Evolutionary conservation across 108 stramenopile species (phyloP).

Genomic region (Conticribra weissflogii): DNA sequence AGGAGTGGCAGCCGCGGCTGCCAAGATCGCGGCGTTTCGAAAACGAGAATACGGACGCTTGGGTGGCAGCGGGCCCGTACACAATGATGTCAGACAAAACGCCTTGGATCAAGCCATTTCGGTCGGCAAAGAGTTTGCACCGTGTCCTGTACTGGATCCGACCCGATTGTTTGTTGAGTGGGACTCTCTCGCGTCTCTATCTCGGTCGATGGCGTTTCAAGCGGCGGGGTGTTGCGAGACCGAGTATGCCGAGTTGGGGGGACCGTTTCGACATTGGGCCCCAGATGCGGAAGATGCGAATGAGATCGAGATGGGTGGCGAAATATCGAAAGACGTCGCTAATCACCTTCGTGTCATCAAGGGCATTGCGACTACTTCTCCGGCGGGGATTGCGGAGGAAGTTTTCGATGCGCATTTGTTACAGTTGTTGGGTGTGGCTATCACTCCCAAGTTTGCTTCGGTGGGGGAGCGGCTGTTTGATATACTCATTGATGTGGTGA

Average conservation of each 20-base stretch:
- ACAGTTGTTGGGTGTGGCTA: conserved; percentile 45
- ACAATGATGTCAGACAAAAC: no score
- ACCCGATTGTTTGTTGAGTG: conserved; percentile 18
- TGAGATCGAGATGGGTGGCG: background rate
- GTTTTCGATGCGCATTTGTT: conserved; percentile 50
- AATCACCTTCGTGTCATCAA: conserved; percentile 27
- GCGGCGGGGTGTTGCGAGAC: conserved; percentile 45
- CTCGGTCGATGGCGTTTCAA: conserved; percentile 37
- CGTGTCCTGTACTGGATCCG: conserved; percentile 28
- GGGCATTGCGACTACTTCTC: conserved; percentile 29
- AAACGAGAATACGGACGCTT: no score
- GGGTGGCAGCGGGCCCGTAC: no score
- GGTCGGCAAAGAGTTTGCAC: conserved; percentile 14
- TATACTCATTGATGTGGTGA: conserved; percentile 43
- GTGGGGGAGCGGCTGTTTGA: conserved; percentile 40
- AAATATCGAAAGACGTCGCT: conserved; percentile 12
- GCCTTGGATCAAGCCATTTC: no score
- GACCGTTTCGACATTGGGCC: conserved; percentile 19
- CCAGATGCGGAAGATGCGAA: background rate
- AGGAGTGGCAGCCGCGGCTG: background rate
- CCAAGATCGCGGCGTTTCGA: conserved; percentile 6
- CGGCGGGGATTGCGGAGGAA: conserved; percentile 21
- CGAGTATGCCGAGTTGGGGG: conserved; percentile 23
- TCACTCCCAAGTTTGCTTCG: conserved; percentile 18
- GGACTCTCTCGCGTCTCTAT: conserved; percentile 29